phyloP scores from a whole-genome alignment of 169 alveolate genomes.

The Prorocentrum cordatum region DNA sequence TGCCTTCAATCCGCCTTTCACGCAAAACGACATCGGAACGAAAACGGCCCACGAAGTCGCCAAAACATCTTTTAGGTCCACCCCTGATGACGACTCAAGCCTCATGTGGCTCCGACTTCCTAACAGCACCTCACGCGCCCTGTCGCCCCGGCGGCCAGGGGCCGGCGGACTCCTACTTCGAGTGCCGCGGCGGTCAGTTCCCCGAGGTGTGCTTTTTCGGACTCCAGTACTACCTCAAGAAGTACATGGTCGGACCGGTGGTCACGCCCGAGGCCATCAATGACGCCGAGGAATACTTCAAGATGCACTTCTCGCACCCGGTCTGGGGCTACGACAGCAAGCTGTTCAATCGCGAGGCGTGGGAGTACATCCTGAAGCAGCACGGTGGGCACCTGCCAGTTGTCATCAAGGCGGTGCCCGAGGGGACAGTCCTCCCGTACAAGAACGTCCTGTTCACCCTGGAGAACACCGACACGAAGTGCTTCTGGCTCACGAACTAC shows the following conservation, averaged over 20 bases:
- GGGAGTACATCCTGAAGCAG: constrained; percentile 20
- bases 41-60: too few relatives aligned
- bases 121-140: too few relatives aligned
- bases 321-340: too few relatives aligned
- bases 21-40: too few relatives aligned
- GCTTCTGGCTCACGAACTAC: constrained; percentile 45
- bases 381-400: constrained; percentile 31
- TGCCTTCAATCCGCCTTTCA: too few relatives aligned
- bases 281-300: constrained; percentile 32
- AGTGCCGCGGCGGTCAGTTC: constrained; percentile 28
- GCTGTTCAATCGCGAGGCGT: constrained; percentile 14
- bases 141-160: too few relatives aligned
- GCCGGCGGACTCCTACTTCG: too few relatives aligned
- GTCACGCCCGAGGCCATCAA: constrained; percentile 17
- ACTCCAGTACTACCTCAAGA: constrained; percentile 28
- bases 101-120: too few relatives aligned
- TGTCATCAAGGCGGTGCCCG: constrained; percentile 44
- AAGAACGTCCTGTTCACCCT: constrained; percentile 13
- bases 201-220: constrained; percentile 31
- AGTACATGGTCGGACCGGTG: constrained; percentile 9
- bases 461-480: constrained; percentile 45
- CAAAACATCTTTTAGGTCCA: too few relatives aligned
- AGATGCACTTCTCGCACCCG: too few relatives aligned
- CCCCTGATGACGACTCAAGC: too few relatives aligned
- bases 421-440: constrained; percentile 21